Evolutionary conservation across 1,284 basidiomycete species (phyloP).

Genomic region (Ustilago tritici): DNA sequence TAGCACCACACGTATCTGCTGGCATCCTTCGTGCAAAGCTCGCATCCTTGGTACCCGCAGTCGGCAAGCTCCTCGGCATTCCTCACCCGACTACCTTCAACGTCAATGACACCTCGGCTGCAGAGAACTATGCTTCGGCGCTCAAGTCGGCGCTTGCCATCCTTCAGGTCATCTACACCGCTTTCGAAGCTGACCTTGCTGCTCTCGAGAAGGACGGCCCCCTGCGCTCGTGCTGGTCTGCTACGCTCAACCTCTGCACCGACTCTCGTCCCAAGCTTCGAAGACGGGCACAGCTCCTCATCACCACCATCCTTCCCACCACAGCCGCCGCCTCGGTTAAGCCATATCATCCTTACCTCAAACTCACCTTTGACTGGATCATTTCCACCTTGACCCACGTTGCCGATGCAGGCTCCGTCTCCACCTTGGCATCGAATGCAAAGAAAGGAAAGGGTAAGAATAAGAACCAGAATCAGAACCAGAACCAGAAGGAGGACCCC

Average conservation of each 20-base stretch:
- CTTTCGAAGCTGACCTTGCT: slow-evolving; percentile 76
- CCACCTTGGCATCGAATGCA: slow-evolving; percentile 68
- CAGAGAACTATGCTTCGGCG: slow-evolving; percentile 73
- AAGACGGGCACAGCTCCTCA: slow-evolving; percentile 86
- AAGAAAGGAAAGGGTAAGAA: slow-evolving; percentile 68
- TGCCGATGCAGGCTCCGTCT: slow-evolving; percentile 73
- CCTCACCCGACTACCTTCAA: slow-evolving; percentile 55
- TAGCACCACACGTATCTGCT: slow-evolving; percentile 58
- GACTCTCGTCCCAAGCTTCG: slow-evolving; percentile 95
- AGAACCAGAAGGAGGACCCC: slow-evolving; percentile 75
- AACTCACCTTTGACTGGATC: slow-evolving; percentile 81
- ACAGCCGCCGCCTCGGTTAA: slow-evolving; percentile 37
- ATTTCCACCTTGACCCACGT: slow-evolving; percentile 78
- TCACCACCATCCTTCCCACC: slow-evolving; percentile 76
- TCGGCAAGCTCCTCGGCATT: slow-evolving; percentile 59
- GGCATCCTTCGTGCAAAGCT: slow-evolving; percentile 62
- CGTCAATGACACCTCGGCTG: slow-evolving; percentile 75
- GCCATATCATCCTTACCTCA: slow-evolving; percentile 84
- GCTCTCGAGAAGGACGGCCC: slow-evolving; percentile 55
- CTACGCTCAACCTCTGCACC: slow-evolving; percentile 82
- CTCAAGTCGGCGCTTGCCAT: slow-evolving; percentile 80
- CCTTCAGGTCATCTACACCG: slow-evolving; percentile 77
- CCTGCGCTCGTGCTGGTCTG: slow-evolving; percentile 72
- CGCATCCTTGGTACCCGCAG: slow-evolving; percentile 48
- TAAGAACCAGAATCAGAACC: slow-evolving; percentile 75